phyloP scores from a whole-genome alignment of 2,329 filamentous ascomycete species.

The Penicillium thymicola region DNA sequence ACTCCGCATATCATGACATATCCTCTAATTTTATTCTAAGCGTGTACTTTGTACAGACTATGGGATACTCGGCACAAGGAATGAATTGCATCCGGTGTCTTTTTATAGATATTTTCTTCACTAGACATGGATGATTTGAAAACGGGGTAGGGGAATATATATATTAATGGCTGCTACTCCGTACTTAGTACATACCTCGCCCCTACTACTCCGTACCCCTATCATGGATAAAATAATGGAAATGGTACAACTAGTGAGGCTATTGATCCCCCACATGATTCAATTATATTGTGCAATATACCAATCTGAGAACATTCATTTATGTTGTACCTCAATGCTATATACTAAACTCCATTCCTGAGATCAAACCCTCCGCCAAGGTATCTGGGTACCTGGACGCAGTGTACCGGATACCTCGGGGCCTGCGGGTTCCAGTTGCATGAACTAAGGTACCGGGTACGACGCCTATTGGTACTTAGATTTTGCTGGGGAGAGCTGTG shows the following conservation, averaged over 20 bases:
- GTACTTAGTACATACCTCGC: background rate
- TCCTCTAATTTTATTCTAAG: background rate
- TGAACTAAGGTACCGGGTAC: constrained; percentile 14
- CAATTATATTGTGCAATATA: background rate
- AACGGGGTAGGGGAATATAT: background rate
- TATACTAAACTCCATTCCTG: background rate
- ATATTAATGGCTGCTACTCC: background rate
- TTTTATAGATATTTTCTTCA: background rate
- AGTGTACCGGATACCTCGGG: constrained; percentile 9
- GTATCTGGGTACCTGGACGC: background rate
- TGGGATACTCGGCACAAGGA: background rate
- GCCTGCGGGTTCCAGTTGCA: background rate
- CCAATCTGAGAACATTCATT: background rate
- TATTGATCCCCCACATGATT: background rate
- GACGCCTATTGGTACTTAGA: constrained; percentile 10
- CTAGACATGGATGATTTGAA: background rate
- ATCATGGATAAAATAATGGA: background rate
- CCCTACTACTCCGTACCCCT: background rate
- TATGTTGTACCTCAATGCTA: background rate
- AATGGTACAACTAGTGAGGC: background rate
- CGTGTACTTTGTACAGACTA: background rate
- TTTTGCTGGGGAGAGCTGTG: constrained; percentile 13
- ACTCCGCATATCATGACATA: background rate
- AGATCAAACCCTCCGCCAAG: background rate
- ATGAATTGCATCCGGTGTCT: background rate